Base-by-base conservation (phyloP, 441 rosid genomes). In the Adansonia rubrostipa region DNA sequence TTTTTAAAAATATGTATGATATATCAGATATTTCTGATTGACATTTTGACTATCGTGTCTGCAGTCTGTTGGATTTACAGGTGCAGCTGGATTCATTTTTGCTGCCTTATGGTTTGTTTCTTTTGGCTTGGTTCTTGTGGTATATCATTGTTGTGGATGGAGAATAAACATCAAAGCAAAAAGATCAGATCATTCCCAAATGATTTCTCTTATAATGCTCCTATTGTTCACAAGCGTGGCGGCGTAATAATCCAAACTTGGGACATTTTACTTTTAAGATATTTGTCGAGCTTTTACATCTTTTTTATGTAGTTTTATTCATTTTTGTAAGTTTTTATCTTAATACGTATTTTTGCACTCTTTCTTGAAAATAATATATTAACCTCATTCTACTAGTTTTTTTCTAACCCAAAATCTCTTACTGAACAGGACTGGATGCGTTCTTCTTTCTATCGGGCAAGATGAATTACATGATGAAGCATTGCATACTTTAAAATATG, bases 41-140 rank as follows among this genome's bases (percentile, higher is more conserved):
- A 54, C 50, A 10, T 81, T 71, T 77, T 68, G 17, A 76, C 71
- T 71, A 51, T 79, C 63, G 68, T 80, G 28, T 81, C 42, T 87
- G 80, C 88, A 96, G 98, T 96, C 98, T 85, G 98, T 96, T 81
- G 96, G 94, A 81, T 96, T 91, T 82, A 89, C 97, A 60, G 99
- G 98, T 80, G 92, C 95, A 73, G 86, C 88, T 82, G 96, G 86
- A 56, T 94, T 96, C 83, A 80, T 91, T 78, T 87, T 94, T 73
- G 95, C 96, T 56, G 68, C 77, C 81, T 73, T 94, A 13, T 96
- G 99, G 99, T 86, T 96, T 80, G 82, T 92, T 82, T 84, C 88
- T 9, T 96, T 96, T 72, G 98, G 97, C 67, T 77, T 95, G 84
- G 92, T 87, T 85, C 96, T 96, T 71, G 77, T 82, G 44, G 76